A percentile compares a stretch with the other conserved stretches of the same genome.
These are phyloP conservation scores for Talaromyces sp. DNA, from an alignment of 2,329 filamentous ascomycete species.

Conservation along the genomic window DNA sequence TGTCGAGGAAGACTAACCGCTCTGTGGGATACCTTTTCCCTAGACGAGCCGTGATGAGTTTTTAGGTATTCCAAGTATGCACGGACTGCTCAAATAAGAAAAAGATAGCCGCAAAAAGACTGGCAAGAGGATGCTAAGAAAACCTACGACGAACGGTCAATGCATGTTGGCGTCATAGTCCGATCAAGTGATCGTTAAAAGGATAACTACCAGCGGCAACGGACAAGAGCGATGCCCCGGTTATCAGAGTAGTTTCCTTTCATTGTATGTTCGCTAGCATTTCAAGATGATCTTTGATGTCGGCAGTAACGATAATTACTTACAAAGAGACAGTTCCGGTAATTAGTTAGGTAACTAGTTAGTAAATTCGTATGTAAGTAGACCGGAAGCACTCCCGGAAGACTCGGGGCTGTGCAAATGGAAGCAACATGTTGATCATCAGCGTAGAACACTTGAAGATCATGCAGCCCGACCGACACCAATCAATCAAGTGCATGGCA, in stretches of 20 bases:
- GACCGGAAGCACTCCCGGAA: not conserved
- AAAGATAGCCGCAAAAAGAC: not conserved
- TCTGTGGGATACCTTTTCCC: not conserved
- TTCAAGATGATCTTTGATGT: not conserved
- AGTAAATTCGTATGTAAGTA: too few relatives aligned
- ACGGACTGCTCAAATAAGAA: not conserved
- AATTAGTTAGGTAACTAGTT: too few relatives aligned
- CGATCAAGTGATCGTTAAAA: slow-evolving; percentile 1
- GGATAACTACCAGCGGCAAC: too few relatives aligned
- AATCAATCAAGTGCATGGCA: not conserved
- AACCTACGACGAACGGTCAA: not conserved
- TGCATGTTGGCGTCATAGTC: slow-evolving; percentile 8
- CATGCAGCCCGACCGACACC: too few relatives aligned
- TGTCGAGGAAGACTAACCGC: not conserved
- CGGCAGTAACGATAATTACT: not conserved
- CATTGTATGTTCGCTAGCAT: not conserved
- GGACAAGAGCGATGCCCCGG: too few relatives aligned
- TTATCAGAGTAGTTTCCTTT: not conserved
- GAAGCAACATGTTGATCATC: not conserved
- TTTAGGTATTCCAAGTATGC: not conserved
- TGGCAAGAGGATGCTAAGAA: not conserved
- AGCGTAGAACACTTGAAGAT: not conserved
- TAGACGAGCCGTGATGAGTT: too few relatives aligned
- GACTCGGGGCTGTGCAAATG: not conserved
- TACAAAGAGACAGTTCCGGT: not conserved